Conservation (phyloP, 331 rosid species). For the Pyracantha coccinea region DNA sequence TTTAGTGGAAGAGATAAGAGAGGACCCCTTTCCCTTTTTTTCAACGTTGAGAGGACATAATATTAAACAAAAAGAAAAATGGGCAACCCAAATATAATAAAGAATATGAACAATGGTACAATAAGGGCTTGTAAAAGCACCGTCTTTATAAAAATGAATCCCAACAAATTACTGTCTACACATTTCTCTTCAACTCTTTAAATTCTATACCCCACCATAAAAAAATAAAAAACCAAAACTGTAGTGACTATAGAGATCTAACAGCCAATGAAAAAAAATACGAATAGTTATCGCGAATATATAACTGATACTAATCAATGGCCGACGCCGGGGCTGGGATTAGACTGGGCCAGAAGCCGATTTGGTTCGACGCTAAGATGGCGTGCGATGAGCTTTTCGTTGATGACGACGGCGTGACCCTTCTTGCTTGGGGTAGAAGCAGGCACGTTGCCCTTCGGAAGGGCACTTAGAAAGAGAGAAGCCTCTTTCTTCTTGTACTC, state of each 20-base stretch:
- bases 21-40: neutral
- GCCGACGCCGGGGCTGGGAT: conserved; percentile 93
- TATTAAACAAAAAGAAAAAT: neutral
- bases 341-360: conserved; percentile 40
- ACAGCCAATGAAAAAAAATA: conserved; percentile 1
- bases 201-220: neutral
- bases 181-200: neutral
- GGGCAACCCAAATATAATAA: neutral
- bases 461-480: conserved; percentile 42
- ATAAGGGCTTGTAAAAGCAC: neutral
- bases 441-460: conserved; percentile 72
- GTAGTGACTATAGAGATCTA: neutral
- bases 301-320: conserved; percentile 25
- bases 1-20: too few species aligned
- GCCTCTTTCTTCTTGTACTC: neutral
- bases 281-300: neutral
- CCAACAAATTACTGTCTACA: neutral
- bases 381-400: conserved; percentile 58
- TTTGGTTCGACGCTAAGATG: conserved; percentile 37
- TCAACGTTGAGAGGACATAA: neutral
- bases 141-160: neutral
- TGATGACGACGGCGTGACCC: conserved; percentile 46
- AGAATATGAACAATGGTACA: neutral
- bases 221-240: conserved; percentile 1
- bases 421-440: conserved; percentile 65